Evolutionary conservation across 495 filamentous ascomycete genomes (phyloP), one percentile per base, ranked within the genome.

Genomic region (Penicillium nucicola): DNA sequence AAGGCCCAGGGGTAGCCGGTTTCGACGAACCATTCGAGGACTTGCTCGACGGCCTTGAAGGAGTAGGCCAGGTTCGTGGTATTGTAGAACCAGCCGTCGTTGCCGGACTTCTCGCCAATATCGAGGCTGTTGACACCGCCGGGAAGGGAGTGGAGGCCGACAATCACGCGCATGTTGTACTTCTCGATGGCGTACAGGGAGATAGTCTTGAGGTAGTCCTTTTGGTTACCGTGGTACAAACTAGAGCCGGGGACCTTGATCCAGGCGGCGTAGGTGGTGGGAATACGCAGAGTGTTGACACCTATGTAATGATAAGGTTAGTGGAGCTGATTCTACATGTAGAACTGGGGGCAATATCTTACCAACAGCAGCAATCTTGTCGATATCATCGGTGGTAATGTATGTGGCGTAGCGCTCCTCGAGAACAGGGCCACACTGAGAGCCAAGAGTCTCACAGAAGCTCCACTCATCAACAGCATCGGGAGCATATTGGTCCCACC

Each of bases 361-460:
- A n/a, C 61, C 63, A 3, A 38, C 52, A 1, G 25, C 2, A 25
- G 61, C 60, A 18, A 70, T 50, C 15, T 50, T 58, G 52, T 68
- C 65, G 38, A 70, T 62, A 28, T 64, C 61, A 8, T 18, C 22
- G 4, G 52, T 53, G 0, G 61, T 68, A 45, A 68, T 62, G 45
- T 40, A 70, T 9, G 65, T 62, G 12, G 56, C 53, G 37, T 68
- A 70, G 11, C 63, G 61, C n/a, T 58, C 34, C 18, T 70, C 62
- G 6, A 70, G 41, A 19, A 66, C 54, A 5, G 55, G 30, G 0
- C 48, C 48, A 38, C 65, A 70, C 20, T 50, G 43, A 13, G 51
- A 32, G 1, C 64, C 62, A 0, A 70, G 58, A 18, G 57, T 39
- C 12, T 51, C 38, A 41, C 64, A 70, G 15, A 70, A 53, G 7